Base-by-base conservation (phyloP, 2,329 filamentous ascomycete genomes). In the Trichophyton mentagrophytes region DNA sequence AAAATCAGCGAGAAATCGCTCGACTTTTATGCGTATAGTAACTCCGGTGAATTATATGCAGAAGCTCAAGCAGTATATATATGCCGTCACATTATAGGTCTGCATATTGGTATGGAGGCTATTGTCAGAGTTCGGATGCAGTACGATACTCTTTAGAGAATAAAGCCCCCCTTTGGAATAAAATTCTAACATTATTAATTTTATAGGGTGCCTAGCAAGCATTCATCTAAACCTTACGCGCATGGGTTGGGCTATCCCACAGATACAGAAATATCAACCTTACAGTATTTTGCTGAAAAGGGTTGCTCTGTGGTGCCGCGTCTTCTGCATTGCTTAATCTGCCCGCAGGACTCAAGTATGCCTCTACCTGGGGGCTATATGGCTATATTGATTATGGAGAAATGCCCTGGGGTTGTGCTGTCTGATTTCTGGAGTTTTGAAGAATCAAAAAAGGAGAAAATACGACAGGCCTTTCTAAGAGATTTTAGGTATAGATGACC, bases 101-200 rank as follows among this genome's bases (percentile, higher is more conserved):
- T 38, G 11, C 47, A 49, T 15, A 15, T 44, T 20, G 59, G 60
- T 13, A 36, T 36, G 49, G 60, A 61, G 46, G 60, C 56, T 4
- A 63, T 63, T 15, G n/a, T 63, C 8, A 63, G 61, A 38, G 25
- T 63, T 57, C 56, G 57, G 13, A 40, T 63, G 60, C 59, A 63
- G 61, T 63, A 63, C 44, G 61, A 8, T 36, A 27, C 27, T 5
- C 27, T 27, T 27, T 5, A 5, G 27, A 27, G 27, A 27, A 27
- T 30, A 9, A 44, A 42, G 22, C 15, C 36, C 22, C 36, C 30
- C 8, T 25, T 22, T 15, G 36, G 11, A 36, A 36, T 36, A 36
- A 11, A 13, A 36, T 36, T 11, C 33, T 11, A 9, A 36, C 33
- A 36, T 13, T 27, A 27, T 27, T 27, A 7, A 27, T 36, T 13